Evolutionary conservation across 495 filamentous ascomycete species (phyloP).

Genomic region (Neurospora hispaniola): DNA sequence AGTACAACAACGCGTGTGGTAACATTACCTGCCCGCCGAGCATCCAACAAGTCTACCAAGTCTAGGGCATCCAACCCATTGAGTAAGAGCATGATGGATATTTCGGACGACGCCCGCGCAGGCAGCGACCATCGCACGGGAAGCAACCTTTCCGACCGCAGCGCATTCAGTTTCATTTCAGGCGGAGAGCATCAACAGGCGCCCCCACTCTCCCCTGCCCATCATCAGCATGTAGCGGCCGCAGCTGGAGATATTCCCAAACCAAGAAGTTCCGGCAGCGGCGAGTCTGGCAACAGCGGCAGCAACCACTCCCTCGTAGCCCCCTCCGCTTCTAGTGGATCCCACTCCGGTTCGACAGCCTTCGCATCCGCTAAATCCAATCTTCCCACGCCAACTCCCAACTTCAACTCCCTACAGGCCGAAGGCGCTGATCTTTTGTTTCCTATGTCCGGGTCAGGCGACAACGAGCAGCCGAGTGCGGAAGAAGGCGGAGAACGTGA

Average conservation of each 20-base stretch:
- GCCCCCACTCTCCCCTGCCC: neutral
- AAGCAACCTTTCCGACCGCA: slow-evolving; percentile 33
- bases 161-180: slow-evolving; percentile 22
- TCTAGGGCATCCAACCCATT: neutral
- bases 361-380: neutral
- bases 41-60: slow-evolving; percentile 4
- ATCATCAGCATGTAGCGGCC: slow-evolving; percentile 9
- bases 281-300: slow-evolving; percentile 15
- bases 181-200: slow-evolving; percentile 4
- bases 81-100: neutral
- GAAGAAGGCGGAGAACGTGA: neutral
- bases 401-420: neutral
- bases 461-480: neutral
- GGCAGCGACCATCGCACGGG: slow-evolving; percentile 26
- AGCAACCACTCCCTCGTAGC: slow-evolving; percentile 14
- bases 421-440: neutral
- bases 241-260: slow-evolving; percentile 12
- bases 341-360: neutral
- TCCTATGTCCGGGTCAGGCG: neutral
- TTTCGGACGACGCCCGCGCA: slow-evolving; percentile 22
- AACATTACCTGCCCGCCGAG: slow-evolving; percentile 9
- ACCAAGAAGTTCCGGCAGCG: slow-evolving; percentile 7
- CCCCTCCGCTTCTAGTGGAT: neutral
- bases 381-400: neutral
- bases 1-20: neutral